Conservation (phyloP, 495 filamentous ascomycete species). For the Tricharina praecox region DNA sequence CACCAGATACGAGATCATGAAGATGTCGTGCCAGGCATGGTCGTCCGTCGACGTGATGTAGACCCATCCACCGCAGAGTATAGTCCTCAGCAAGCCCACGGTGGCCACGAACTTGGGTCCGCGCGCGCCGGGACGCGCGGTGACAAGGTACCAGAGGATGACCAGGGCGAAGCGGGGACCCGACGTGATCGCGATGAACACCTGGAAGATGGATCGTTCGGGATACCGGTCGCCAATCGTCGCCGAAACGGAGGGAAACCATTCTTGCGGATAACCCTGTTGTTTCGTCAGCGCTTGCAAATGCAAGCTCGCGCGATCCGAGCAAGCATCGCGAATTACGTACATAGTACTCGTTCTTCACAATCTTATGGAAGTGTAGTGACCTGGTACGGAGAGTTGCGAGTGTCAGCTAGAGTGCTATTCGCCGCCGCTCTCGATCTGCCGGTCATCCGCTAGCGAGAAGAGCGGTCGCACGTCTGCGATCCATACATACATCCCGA, state of each 20-base stretch:
- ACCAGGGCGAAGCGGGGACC: slow-evolving; percentile 85
- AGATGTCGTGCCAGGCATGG: slow-evolving; percentile 96
- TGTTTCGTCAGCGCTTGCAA: slow-evolving; percentile 5
- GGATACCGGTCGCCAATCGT: slow-evolving; percentile 99
- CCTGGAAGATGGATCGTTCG: slow-evolving; percentile 86
- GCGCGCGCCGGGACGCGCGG: slow-evolving; percentile 50
- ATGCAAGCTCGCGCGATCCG: neutral
- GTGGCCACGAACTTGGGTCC: slow-evolving; percentile 70
- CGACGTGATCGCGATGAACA: slow-evolving; percentile 94
- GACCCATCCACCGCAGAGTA: slow-evolving; percentile 96
- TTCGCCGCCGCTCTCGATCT: no score
- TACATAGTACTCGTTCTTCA: slow-evolving; percentile 87
- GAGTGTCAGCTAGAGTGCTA: slow-evolving; percentile 3
- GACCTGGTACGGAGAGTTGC: slow-evolving; percentile 26
- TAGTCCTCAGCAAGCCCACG: slow-evolving; percentile 67
- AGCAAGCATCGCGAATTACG: slow-evolving; percentile 10
- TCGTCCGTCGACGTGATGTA: slow-evolving; percentile 98
- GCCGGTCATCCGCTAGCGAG: no score
- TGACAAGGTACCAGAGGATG: slow-evolving; percentile 81
- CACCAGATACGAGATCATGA: slow-evolving; percentile 97
- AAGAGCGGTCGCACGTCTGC: no score
- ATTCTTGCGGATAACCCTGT: slow-evolving; percentile 83
- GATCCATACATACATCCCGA: slow-evolving; percentile 50
- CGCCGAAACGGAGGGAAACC: slow-evolving; percentile 96
- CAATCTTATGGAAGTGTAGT: slow-evolving; percentile 91